Evolutionary conservation across 345 rosid species (phyloP).

Genomic region (Trapa bicornis): DNA sequence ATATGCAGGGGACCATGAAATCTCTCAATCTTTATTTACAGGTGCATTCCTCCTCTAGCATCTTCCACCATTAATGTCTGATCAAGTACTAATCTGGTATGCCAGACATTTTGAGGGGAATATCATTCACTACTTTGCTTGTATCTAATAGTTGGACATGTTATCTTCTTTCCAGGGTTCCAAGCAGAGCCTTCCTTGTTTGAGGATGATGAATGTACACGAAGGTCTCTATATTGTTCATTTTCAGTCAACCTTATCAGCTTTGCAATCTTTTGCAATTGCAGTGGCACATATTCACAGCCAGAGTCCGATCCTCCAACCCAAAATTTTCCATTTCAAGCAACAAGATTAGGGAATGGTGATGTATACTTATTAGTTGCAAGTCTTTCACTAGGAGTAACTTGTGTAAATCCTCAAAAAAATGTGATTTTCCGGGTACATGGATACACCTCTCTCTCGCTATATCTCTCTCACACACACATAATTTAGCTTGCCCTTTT

Average conservation of each 20-base stretch:
- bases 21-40: conserved; percentile 47
- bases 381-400: background rate
- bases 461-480: background rate
- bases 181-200: conserved; percentile 30
- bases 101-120: background rate
- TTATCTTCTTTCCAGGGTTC: conserved; percentile 30
- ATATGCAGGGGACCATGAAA: conserved; percentile 39
- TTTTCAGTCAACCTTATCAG: conserved; percentile 56
- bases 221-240: conserved; percentile 64
- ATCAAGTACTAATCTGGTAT: background rate
- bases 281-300: conserved; percentile 74
- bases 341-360: background rate
- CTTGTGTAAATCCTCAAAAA: conserved; percentile 16
- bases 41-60: conserved; percentile 23
- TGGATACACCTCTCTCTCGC: conserved; percentile 19
- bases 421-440: conserved; percentile 5
- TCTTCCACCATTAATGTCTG: background rate
- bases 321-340: conserved; percentile 23
- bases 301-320: conserved; percentile 40
- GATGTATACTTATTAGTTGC: background rate
- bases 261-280: conserved; percentile 66
- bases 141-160: background rate
- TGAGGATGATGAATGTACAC: conserved; percentile 58
- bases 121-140: background rate
- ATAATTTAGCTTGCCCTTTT: too few relatives aligned